Conservation (phyloP, 371 early-diverging fungal species). For the Thermomucor indicae-seudaticae region DNA sequence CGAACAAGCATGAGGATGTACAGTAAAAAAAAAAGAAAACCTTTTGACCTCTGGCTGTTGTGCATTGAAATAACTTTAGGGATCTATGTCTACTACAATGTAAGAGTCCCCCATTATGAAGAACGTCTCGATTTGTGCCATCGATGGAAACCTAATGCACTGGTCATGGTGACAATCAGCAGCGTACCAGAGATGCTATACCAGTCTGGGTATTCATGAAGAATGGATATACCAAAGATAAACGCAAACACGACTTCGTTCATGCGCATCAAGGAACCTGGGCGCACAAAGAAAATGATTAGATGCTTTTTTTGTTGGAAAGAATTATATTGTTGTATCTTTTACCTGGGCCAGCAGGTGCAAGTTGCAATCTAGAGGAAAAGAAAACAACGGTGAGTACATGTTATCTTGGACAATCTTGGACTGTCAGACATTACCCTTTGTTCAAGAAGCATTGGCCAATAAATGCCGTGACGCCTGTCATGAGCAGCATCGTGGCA, state of each 20-base stretch:
- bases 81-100: too few species aligned
- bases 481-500: slow-evolving; percentile 26
- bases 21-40: too few species aligned
- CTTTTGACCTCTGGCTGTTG: too few species aligned
- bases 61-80: too few species aligned
- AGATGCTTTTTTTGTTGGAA: background rate
- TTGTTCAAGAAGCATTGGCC: slow-evolving; percentile 70
- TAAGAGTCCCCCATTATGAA: too few species aligned
- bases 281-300: too few species aligned
- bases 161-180: slow-evolving; percentile 59
- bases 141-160: slow-evolving; percentile 54
- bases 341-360: slow-evolving; percentile 64
- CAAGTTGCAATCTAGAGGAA: slow-evolving; percentile 54
- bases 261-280: slow-evolving; percentile 65
- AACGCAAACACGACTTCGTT: slow-evolving; percentile 78
- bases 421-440: slow-evolving; percentile 32
- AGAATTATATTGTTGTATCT: too few species aligned
- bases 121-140: too few species aligned
- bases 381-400: background rate
- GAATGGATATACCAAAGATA: slow-evolving; percentile 62
- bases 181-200: slow-evolving; percentile 54
- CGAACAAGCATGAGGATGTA: too few species aligned
- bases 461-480: slow-evolving; percentile 62
- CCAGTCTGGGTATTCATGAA: slow-evolving; percentile 59
- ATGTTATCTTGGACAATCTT: background rate